A percentile compares a stretch with the other conserved stretches of the same genome.
Conservation (phyloP, 2,329 filamentous ascomycete species). For the Beauveria brongniartii region DNA sequence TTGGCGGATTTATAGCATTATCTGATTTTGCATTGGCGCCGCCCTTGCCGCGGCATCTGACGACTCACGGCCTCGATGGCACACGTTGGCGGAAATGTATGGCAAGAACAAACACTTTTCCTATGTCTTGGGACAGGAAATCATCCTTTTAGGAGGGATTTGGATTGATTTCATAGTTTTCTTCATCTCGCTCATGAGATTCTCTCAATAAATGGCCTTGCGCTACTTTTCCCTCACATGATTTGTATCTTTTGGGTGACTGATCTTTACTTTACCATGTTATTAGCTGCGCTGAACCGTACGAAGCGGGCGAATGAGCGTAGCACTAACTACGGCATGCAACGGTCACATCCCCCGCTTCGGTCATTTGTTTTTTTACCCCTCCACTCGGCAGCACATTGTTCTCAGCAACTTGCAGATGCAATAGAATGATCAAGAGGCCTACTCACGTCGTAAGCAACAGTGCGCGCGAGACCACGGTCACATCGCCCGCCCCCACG, state of each 20-base stretch:
- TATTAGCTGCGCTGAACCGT: not conserved
- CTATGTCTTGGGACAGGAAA: not conserved
- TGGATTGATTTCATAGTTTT: constrained; percentile 2
- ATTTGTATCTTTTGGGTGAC: not conserved
- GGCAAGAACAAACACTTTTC: not conserved
- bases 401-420: not conserved
- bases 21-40: not conserved
- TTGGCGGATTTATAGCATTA: constrained; percentile 8
- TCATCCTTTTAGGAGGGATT: not conserved
- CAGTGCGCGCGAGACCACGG: constrained; percentile 1
- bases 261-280: not conserved
- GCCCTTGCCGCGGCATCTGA: not conserved
- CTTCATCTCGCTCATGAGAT: constrained; percentile 1
- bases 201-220: not conserved
- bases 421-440: not conserved
- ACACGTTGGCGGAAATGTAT: not conserved
- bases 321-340: not conserved
- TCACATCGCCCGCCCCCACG: constrained; percentile 2
- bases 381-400: not conserved
- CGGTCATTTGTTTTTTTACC: not conserved
- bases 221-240: not conserved
- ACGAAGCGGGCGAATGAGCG: too few relatives aligned
- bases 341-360: not conserved
- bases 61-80: not conserved
- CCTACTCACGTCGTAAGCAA: not conserved